These are phyloP conservation scores for Trichoderma lentiforme DNA, from an alignment of 2,329 filamentous ascomycete genomes.

Conservation along the genomic window DNA sequence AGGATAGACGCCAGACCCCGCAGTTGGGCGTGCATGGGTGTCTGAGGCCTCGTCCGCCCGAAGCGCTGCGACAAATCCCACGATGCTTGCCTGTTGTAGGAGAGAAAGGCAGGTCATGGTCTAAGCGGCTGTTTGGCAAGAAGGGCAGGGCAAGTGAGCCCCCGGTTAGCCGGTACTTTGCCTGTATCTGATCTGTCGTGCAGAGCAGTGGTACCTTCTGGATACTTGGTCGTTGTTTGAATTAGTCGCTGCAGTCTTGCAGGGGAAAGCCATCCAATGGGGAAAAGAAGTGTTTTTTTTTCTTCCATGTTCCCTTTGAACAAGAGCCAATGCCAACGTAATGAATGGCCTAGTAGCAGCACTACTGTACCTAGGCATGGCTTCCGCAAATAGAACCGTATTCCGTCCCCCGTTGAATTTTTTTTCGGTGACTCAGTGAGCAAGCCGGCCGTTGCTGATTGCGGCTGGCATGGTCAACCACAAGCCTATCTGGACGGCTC, in stretches of 20 bases:
- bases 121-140: neutral
- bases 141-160: neutral
- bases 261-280: neutral
- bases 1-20: constrained; percentile 14
- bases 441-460: neutral
- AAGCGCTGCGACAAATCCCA: constrained; percentile 11
- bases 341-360: neutral
- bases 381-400: constrained; percentile 2
- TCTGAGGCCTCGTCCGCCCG: constrained; percentile 13
- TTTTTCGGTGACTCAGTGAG: neutral
- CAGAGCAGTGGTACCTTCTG: neutral
- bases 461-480: constrained; percentile 4
- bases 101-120: neutral
- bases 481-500: constrained; percentile 8
- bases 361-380: neutral
- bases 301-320: neutral
- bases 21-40: constrained; percentile 19
- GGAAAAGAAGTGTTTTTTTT: neutral
- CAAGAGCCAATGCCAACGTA: neutral
- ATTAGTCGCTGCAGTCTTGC: neutral
- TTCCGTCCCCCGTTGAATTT: neutral
- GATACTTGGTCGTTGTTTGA: neutral
- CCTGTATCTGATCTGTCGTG: neutral
- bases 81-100: constrained; percentile 4
- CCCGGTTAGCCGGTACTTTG: neutral